Evolutionary conservation across 768 basidiomycete species (phyloP).

Genomic region (Boletus eberwhitei): DNA sequence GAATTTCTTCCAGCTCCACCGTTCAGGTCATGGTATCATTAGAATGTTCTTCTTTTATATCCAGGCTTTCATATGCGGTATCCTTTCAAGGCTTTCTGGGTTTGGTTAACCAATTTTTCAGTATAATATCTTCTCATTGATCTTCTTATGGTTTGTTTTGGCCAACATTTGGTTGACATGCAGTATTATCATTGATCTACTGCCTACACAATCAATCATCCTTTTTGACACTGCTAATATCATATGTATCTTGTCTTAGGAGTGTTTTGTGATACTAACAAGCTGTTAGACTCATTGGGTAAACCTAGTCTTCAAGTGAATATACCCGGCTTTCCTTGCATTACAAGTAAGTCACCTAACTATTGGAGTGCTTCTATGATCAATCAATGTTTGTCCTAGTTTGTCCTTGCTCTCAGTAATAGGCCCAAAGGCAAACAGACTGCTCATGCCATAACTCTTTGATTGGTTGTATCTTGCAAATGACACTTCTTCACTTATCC

Average conservation of each 20-base stretch:
- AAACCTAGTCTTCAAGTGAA: conserved; percentile 78
- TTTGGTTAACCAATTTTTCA: conserved; percentile 27
- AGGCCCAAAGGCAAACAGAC: conserved; percentile 84
- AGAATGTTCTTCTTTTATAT: conserved; percentile 97
- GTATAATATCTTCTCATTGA: conserved; percentile 81
- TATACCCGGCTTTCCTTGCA: conserved; percentile 81
- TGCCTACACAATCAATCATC: conserved; percentile 49
- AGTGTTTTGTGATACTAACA: not conserved
- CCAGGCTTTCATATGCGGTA: conserved; percentile 71
- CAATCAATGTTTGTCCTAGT: conserved; percentile 31
- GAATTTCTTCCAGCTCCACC: conserved; percentile 88
- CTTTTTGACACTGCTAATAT: conserved; percentile 72
- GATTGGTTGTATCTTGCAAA: conserved; percentile 39
- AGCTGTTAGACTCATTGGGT: conserved; percentile 73
- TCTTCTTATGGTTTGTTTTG: conserved; percentile 92
- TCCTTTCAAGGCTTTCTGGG: not conserved
- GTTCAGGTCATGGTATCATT: conserved; percentile 79
- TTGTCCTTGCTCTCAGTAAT: conserved; percentile 73
- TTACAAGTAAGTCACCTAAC: conserved; percentile 51
- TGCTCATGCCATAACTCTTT: conserved; percentile 69
- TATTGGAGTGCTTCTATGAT: not conserved
- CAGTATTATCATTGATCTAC: conserved; percentile 88
- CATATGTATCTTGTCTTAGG: conserved; percentile 44
- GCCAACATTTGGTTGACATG: conserved; percentile 96
- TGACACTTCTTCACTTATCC: conserved; percentile 1